phyloP scores from a whole-genome alignment of 805 yeast species.

The Starmerella powellii region DNA sequence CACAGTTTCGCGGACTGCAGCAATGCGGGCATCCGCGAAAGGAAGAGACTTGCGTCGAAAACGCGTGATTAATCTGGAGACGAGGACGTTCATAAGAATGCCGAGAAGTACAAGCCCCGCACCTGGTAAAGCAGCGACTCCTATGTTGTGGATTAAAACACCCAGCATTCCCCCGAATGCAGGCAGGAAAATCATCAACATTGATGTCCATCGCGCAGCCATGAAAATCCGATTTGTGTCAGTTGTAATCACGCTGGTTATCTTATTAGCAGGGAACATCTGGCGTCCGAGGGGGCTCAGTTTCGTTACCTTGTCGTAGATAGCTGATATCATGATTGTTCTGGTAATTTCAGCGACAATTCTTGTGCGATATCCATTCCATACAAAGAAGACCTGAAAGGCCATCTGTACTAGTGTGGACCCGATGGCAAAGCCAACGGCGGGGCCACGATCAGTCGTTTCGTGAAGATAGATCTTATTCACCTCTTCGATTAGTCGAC shows the following conservation, averaged over 20 bases:
- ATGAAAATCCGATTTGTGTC: slow-evolving; percentile 72
- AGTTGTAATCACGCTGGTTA: slow-evolving; percentile 69
- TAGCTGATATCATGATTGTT: slow-evolving; percentile 57
- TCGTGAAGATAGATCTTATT: slow-evolving; percentile 17
- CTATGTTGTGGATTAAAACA: slow-evolving; percentile 53
- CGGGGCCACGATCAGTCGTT: slow-evolving; percentile 34
- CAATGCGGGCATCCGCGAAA: slow-evolving; percentile 66
- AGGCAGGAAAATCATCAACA: slow-evolving; percentile 17
- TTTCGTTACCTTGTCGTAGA: slow-evolving; percentile 54
- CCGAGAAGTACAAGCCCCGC: slow-evolving; percentile 37
- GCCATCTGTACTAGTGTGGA: slow-evolving; percentile 43
- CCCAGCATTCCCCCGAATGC: slow-evolving; percentile 40
- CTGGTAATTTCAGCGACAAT: slow-evolving; percentile 59
- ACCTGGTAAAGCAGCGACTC: slow-evolving; percentile 64
- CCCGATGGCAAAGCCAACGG: slow-evolving; percentile 69
- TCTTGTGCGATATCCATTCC: slow-evolving; percentile 49
- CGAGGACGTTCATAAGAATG: slow-evolving; percentile 33
- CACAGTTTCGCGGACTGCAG: slow-evolving; percentile 64
- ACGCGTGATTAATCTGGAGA: slow-evolving; percentile 42
- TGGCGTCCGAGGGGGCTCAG: slow-evolving; percentile 47
- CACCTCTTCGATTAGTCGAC: slow-evolving; percentile 16
- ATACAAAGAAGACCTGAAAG: slow-evolving; percentile 43
- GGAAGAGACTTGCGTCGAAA: slow-evolving; percentile 47
- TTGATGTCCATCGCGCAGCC: slow-evolving; percentile 22
- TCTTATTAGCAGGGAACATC: slow-evolving; percentile 52